A percentile compares a stretch with the other conserved stretches of the same genome.
phyloP scores from a whole-genome alignment of 768 basidiomycete genomes.

The Guyanaporus albipodus region DNA sequence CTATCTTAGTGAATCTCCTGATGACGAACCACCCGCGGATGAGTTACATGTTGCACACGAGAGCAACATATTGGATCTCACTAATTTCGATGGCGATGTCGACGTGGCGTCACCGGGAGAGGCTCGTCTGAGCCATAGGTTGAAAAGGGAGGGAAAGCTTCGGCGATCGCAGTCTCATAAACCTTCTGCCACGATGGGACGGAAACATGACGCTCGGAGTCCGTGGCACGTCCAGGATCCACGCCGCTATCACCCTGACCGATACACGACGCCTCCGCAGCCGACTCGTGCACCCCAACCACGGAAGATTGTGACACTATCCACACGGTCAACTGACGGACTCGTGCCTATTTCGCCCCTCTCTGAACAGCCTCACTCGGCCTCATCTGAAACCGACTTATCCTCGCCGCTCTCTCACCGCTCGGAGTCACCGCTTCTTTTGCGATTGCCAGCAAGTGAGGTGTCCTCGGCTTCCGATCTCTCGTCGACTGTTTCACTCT shows the following conservation, averaged over 20 bases:
- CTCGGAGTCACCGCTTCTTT: conserved; percentile 4
- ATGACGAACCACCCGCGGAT: conserved; percentile 26
- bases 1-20: conserved; percentile 36
- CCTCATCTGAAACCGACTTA: conserved; percentile 13
- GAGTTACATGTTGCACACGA: conserved; percentile 40
- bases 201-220: conserved; percentile 10
- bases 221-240: background rate
- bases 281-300: background rate
- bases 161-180: conserved; percentile 46
- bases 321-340: conserved; percentile 20
- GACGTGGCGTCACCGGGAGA: conserved; percentile 58
- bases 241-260: background rate
- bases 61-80: conserved; percentile 57
- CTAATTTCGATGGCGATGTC: conserved; percentile 77
- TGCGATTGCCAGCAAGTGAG: conserved; percentile 1
- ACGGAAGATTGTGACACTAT: background rate
- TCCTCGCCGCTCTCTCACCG: conserved; percentile 8
- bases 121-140: conserved; percentile 42
- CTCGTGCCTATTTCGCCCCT: conserved; percentile 19
- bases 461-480: background rate
- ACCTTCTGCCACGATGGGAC: conserved; percentile 7
- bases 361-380: conserved; percentile 13
- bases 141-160: conserved; percentile 61
- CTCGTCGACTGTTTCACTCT: conserved; percentile 4
- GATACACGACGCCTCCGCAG: background rate